Evolutionary conservation across 495 filamentous ascomycete genomes (phyloP).

Genomic region (Trichoderma gamsii): DNA sequence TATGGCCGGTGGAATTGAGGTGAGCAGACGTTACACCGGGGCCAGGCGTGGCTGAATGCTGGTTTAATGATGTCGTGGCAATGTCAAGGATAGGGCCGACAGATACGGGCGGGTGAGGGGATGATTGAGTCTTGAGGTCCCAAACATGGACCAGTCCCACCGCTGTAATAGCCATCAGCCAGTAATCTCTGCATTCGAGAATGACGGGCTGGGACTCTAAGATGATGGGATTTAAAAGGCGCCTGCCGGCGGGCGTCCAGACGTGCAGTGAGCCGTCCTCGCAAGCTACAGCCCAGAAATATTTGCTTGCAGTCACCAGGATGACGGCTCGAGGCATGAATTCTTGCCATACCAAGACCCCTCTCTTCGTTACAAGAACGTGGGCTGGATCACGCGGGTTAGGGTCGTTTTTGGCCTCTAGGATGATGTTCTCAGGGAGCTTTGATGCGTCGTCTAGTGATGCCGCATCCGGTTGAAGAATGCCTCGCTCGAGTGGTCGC

Average conservation of each 20-base stretch:
- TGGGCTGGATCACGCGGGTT: constrained; percentile 72
- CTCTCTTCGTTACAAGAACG: constrained; percentile 73
- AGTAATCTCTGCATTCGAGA: constrained; percentile 81
- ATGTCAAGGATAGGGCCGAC: constrained; percentile 86
- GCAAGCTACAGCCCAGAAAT: constrained; percentile 86
- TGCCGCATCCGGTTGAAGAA: constrained; percentile 35
- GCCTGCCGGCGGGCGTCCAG: constrained; percentile 91
- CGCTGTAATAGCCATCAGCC: constrained; percentile 81
- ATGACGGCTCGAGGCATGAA: constrained; percentile 79
- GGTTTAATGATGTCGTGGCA: constrained; percentile 57
- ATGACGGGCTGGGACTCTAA: constrained; percentile 92
- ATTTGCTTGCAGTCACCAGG: constrained; percentile 78
- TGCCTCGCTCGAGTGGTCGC: constrained; percentile 51
- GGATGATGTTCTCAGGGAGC: constrained; percentile 47
- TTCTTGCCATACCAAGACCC: constrained; percentile 87
- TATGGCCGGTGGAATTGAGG: constrained; percentile 75
- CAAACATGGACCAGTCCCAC: constrained; percentile 89
- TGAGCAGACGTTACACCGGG: constrained; percentile 85
- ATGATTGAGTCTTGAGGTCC: constrained; percentile 79
- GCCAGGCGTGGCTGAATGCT: constrained; percentile 61
- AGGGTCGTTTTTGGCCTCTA: constrained; percentile 49
- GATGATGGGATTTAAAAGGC: constrained; percentile 74
- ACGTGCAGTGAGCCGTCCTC: constrained; percentile 91
- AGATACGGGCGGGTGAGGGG: constrained; percentile 84
- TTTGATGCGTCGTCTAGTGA: constrained; percentile 55